A percentile compares a stretch with the other conserved stretches of the same genome.
phyloP scores from a whole-genome alignment of 192 early-diverging fungal genomes.

The Dispira parvispora region DNA sequence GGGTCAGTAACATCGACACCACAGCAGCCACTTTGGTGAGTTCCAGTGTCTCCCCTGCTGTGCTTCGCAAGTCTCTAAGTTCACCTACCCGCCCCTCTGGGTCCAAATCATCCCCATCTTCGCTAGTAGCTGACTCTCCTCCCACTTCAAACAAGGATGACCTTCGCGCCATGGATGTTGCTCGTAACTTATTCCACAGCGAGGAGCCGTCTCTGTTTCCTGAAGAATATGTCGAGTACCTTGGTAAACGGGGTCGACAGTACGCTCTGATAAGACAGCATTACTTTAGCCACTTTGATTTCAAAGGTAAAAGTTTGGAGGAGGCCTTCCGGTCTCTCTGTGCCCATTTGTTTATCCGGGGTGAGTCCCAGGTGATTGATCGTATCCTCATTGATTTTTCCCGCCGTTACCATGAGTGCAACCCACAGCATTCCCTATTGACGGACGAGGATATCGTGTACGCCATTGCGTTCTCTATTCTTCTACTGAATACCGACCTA shows the following conservation, averaged over 20 bases:
- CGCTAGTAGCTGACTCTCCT: background rate
- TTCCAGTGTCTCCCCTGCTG: background rate
- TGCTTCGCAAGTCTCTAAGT: background rate
- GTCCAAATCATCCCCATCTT: too few relatives aligned
- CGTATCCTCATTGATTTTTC: slow-evolving; percentile 74
- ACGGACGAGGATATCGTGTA: slow-evolving; percentile 58
- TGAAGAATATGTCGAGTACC: slow-evolving; percentile 20
- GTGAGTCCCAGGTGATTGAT: slow-evolving; percentile 86
- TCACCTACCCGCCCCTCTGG: background rate
- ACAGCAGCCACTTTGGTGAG: background rate
- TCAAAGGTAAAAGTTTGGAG: slow-evolving; percentile 48
- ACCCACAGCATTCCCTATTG: slow-evolving; percentile 32
- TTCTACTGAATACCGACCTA: slow-evolving; percentile 86
- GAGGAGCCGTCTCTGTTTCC: slow-evolving; percentile 1
- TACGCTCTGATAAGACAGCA: slow-evolving; percentile 34
- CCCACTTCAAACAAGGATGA: background rate
- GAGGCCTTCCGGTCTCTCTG: slow-evolving; percentile 65
- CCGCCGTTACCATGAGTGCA: slow-evolving; percentile 69
- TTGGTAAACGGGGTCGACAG: slow-evolving; percentile 34
- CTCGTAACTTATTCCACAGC: background rate
- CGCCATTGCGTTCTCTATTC: slow-evolving; percentile 65
- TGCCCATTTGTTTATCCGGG: slow-evolving; percentile 61
- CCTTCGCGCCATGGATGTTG: background rate
- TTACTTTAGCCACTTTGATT: slow-evolving; percentile 75
- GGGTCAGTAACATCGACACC: background rate